Base-by-base conservation (phyloP, 768 basidiomycete genomes). In the Macrocybe gigantea region DNA sequence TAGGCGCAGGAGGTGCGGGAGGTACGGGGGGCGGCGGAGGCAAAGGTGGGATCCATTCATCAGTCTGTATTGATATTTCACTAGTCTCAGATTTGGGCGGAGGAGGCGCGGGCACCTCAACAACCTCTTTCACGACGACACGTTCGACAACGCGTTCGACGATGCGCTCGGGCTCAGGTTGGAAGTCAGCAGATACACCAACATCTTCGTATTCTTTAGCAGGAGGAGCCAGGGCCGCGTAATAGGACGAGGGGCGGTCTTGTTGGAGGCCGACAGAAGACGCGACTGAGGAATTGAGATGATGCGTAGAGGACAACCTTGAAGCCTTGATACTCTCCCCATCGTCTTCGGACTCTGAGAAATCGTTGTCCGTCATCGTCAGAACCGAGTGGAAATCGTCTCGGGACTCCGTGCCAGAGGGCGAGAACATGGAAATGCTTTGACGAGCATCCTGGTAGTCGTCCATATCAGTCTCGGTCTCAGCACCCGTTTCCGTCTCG, bases 31-130 rank as follows among this genome's bases (percentile, higher is more conserved):
- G 61, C 1, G 68, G 60, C 7, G 74, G 69, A 8, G 79, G 79
- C 22, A 22, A 22, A 22, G 22, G 22, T 22, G 22, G 22, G 10
- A 60, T 66, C 85, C 83, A 86, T 43, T 75, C 74, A 51, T 93
- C 90, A 1, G 89, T 92, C 67, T 93, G 89, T 33, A 83, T 80
- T 3, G 82, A 85, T 50, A 81, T 86, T 55, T 93, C 89, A 59
- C 72, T 82, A 32, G 79, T 65, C 55, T 88, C 82, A 0, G 81
- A 79, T 60, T 81, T 86, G 8, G 78, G 79, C 13, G 64, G 64
- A 6, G 56, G 55, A 31, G 63, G 61, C 6, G 69, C 63, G 37
- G 55, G 51, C n/a, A 58, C 54, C 35, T 51, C 43, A 31, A 53
- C 50, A 22, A 44, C 32, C 2, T 33, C 41, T n/a, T 12, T 12